A percentile compares a stretch with the other conserved stretches of the same genome.
Evolutionary conservation across 257 asterid species (phyloP).

Genomic region (Nicotiana noctiflora): DNA sequence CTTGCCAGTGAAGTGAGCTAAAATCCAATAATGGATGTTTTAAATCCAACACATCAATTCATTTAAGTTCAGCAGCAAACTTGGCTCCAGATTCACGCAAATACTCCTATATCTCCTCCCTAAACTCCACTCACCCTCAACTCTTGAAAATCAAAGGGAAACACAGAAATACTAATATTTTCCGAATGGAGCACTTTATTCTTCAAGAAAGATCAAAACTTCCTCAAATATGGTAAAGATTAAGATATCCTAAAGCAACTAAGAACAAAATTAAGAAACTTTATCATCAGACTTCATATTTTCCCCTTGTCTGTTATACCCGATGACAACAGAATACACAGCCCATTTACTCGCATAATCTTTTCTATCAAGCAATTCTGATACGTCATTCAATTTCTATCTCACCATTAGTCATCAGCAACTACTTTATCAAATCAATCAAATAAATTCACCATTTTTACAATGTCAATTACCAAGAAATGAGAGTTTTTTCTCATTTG

Average conservation of each 20-base stretch:
- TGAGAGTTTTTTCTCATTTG: neutral
- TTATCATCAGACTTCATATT: neutral
- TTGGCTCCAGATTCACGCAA: neutral
- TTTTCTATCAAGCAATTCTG: neutral
- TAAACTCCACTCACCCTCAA: neutral
- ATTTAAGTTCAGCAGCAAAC: neutral
- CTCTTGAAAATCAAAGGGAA: neutral
- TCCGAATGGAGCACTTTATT: neutral
- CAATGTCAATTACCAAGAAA: neutral
- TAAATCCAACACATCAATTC: neutral
- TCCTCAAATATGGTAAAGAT: neutral
- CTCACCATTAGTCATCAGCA: neutral
- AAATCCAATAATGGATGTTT: neutral
- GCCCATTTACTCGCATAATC: neutral
- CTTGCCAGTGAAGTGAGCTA: neutral
- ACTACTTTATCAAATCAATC: neutral
- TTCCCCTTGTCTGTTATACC: neutral
- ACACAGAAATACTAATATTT: neutral
- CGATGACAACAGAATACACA: neutral
- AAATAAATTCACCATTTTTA: neutral
- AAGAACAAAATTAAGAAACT: neutral
- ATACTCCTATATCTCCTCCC: neutral
- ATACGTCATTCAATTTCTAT: neutral
- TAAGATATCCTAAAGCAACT: neutral
- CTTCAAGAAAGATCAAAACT: neutral